These are phyloP conservation scores for Phytophthora sojae DNA, from an alignment of 352 stramenopile species.

Conservation along the genomic window DNA sequence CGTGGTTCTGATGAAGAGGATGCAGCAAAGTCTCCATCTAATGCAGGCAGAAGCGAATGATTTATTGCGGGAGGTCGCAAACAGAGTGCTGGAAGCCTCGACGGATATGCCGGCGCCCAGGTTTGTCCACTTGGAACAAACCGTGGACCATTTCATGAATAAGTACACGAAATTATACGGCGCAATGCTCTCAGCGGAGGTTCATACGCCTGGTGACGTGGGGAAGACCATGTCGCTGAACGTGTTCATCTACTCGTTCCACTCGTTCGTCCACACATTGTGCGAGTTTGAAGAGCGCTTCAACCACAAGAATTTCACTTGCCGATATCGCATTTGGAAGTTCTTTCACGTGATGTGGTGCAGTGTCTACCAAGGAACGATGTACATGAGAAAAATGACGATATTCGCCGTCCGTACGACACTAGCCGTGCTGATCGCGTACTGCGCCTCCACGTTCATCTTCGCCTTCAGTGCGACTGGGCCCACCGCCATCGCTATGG, in stretches of 20 bases:
- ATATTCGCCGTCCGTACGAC: constrained; percentile 69
- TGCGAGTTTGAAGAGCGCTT: constrained; percentile 69
- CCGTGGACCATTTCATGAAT: constrained; percentile 56
- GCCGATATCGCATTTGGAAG: constrained; percentile 48
- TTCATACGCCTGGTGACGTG: constrained; percentile 54
- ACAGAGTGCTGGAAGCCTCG: constrained; percentile 28
- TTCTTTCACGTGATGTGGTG: constrained; percentile 55
- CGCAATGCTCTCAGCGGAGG: constrained; percentile 46
- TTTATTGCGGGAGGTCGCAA: constrained; percentile 64
- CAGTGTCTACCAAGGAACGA: constrained; percentile 48
- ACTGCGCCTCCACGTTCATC: constrained; percentile 68
- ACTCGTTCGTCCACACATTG: constrained; percentile 68
- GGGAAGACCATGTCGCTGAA: constrained; percentile 75
- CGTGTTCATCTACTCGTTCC: constrained; percentile 84
- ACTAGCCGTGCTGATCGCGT: constrained; percentile 56
- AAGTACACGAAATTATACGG: constrained; percentile 69
- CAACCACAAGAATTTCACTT: constrained; percentile 71
- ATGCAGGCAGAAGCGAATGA: constrained; percentile 68
- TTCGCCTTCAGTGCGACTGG: constrained; percentile 72
- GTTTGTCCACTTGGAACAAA: constrained; percentile 60
- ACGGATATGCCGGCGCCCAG: constrained; percentile 42
- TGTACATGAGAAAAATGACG: constrained; percentile 50
- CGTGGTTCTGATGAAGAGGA: constrained; percentile 60
- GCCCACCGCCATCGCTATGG: constrained; percentile 71
- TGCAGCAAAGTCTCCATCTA: constrained; percentile 73